Percentiles rank a stretch among this genome's conserved stretches.
These are phyloP conservation scores for Nemania bipapillata DNA, from an alignment of 2,329 filamentous ascomycete species.

Conservation along the genomic window DNA sequence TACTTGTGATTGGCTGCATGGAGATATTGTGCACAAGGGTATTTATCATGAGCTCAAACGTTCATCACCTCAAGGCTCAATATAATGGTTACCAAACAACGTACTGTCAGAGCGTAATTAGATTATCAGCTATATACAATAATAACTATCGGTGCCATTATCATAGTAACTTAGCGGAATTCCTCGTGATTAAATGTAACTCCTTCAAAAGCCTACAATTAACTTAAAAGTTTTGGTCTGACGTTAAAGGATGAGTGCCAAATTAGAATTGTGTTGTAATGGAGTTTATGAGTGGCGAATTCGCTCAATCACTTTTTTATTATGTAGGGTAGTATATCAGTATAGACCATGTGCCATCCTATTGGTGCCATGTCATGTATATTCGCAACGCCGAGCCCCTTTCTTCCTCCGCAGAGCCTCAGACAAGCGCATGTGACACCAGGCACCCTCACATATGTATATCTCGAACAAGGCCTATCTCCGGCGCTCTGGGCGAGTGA, in stretches of 20 bases:
- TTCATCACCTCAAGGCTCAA: background rate
- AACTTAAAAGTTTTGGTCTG: background rate
- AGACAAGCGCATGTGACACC: background rate
- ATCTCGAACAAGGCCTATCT: background rate
- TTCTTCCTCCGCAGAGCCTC: background rate
- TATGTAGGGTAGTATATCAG: background rate
- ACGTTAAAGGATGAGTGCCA: background rate
- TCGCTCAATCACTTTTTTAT: background rate
- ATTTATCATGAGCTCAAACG: background rate
- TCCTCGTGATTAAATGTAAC: no score
- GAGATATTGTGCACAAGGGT: background rate
- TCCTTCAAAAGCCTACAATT: background rate
- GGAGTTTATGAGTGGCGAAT: background rate
- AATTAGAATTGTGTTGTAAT: background rate
- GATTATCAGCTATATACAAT: background rate
- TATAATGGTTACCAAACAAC: background rate
- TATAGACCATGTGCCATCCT: background rate
- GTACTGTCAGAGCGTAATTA: background rate
- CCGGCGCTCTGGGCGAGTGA: background rate
- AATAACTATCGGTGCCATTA: no score
- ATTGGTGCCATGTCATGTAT: background rate
- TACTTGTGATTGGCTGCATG: constrained; percentile 8
- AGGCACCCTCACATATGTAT: background rate
- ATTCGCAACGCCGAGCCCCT: no score
- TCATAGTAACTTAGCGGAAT: no score